A percentile compares a stretch with the other conserved stretches of the same genome.
Conservation (phyloP, 352 stramenopile genomes). For the Pythium aphanidermatum region DNA sequence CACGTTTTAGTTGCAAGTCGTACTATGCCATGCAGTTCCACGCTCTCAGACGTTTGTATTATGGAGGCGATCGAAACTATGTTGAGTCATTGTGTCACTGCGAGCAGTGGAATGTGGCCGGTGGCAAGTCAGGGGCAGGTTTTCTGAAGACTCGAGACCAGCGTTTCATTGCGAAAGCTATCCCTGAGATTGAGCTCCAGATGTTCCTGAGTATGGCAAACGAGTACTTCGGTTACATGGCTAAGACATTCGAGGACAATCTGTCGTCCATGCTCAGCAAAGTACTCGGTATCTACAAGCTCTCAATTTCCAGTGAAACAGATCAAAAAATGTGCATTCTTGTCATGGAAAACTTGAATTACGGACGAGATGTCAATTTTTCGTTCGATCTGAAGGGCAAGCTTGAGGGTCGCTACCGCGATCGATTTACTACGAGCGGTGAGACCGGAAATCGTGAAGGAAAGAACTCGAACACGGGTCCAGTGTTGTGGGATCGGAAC, state of each 20-base stretch:
- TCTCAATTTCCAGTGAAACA: constrained; percentile 59
- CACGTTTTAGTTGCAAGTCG: constrained; percentile 83
- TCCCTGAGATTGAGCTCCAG: constrained; percentile 80
- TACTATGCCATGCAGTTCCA: constrained; percentile 90
- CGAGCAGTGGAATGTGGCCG: constrained; percentile 79
- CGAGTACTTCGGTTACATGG: constrained; percentile 88
- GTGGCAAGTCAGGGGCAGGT: constrained; percentile 80
- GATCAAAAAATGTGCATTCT: constrained; percentile 84
- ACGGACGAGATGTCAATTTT: constrained; percentile 79
- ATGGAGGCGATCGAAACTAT: constrained; percentile 80
- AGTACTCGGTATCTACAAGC: constrained; percentile 84
- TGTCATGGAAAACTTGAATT: constrained; percentile 87
- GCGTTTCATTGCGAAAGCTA: constrained; percentile 84
- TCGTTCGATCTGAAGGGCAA: constrained; percentile 88
- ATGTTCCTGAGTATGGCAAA: constrained; percentile 89
- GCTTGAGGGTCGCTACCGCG: constrained; percentile 75
- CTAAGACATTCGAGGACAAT: constrained; percentile 82
- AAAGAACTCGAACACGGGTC: constrained; percentile 23
- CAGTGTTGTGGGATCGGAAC: constrained; percentile 82
- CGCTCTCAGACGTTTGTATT: constrained; percentile 74
- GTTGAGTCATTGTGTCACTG: constrained; percentile 84
- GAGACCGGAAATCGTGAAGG: constrained; percentile 2
- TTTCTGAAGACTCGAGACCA: constrained; percentile 86
- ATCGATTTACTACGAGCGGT: constrained; percentile 9
- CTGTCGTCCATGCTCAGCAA: constrained; percentile 86